A percentile compares a stretch with the other conserved stretches of the same genome.
phyloP scores from a whole-genome alignment of 257 asterid genomes.

The Parsonsia alboflavescens region DNA sequence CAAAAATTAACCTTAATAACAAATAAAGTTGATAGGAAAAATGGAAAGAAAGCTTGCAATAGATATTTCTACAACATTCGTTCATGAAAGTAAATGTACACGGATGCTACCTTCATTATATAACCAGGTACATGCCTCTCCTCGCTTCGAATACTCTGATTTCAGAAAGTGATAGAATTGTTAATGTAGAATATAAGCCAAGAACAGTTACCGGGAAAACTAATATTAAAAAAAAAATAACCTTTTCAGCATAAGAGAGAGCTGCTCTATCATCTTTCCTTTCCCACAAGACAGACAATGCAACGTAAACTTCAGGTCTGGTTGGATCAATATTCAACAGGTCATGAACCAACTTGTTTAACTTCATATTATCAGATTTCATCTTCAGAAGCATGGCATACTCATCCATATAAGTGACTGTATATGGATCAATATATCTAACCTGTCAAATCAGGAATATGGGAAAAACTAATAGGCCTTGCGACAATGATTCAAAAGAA shows the following conservation, averaged over 20 bases:
- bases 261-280: conserved; percentile 90
- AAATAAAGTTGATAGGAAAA: not conserved
- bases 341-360: conserved; percentile 83
- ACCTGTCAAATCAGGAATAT: conserved; percentile 49
- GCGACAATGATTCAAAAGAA: conserved; percentile 11
- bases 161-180: conserved; percentile 17
- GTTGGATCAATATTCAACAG: conserved; percentile 74
- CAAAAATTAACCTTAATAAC: not conserved
- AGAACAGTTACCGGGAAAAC: conserved; percentile 4
- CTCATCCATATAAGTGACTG: conserved; percentile 92
- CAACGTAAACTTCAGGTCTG: conserved; percentile 90
- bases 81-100: not conserved
- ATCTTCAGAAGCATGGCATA: conserved; percentile 97
- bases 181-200: conserved; percentile 9
- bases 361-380: conserved; percentile 66
- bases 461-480: not conserved
- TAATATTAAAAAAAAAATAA: conserved; percentile 23
- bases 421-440: conserved; percentile 75
- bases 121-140: conserved; percentile 91
- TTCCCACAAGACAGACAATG: conserved; percentile 90
- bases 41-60: not conserved
- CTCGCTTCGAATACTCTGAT: conserved; percentile 84
- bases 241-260: conserved; percentile 88
- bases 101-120: conserved; percentile 70
- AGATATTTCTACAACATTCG: not conserved